Conservation (phyloP, 2,329 filamentous ascomycete species). For the Talaromyces sp. region DNA sequence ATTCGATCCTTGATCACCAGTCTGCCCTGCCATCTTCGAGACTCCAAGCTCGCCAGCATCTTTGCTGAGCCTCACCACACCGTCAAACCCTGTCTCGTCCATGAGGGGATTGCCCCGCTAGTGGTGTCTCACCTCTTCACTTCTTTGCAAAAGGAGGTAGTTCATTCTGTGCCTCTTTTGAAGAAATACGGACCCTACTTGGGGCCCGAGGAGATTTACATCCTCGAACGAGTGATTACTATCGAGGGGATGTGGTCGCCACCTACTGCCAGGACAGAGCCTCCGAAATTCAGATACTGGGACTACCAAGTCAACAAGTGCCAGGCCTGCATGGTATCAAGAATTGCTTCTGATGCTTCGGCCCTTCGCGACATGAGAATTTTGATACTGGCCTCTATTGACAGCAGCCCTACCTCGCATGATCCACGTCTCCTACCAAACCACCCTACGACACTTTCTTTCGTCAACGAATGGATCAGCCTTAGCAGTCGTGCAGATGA, state of each 20-base stretch:
- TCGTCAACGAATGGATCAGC: constrained; percentile 26
- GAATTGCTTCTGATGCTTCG: constrained; percentile 21
- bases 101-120: background rate
- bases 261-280: constrained; percentile 5
- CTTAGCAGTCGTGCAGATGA: constrained; percentile 7
- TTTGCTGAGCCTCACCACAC: background rate
- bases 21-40: constrained; percentile 1
- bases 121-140: background rate
- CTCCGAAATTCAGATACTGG: constrained; percentile 14
- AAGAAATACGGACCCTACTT: background rate
- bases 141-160: background rate
- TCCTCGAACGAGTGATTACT: background rate
- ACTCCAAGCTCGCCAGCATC: background rate
- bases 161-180: background rate
- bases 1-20: background rate
- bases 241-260: constrained; percentile 11
- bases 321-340: constrained; percentile 33
- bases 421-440: constrained; percentile 9
- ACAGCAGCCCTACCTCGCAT: background rate
- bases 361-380: constrained; percentile 23
- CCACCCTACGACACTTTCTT: constrained; percentile 22
- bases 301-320: constrained; percentile 29
- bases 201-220: constrained; percentile 5
- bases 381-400: background rate
- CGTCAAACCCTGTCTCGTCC: background rate